Evolutionary conservation across 1,284 basidiomycete species (phyloP), one percentile per base, ranked within the genome.

Genomic region (Microbotryum lychnidis-dioicae): DNA sequence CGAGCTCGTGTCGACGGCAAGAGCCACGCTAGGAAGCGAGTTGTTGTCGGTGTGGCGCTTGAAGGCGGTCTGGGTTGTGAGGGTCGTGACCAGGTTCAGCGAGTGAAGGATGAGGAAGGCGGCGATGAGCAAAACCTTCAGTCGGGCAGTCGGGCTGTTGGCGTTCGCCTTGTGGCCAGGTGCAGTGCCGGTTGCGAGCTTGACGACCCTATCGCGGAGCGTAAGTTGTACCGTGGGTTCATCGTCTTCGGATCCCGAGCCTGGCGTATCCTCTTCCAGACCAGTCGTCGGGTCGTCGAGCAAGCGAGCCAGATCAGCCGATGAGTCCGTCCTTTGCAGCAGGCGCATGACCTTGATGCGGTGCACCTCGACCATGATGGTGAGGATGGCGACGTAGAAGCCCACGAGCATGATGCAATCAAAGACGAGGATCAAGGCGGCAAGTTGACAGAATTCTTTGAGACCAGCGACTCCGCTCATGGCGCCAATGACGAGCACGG

Each of bases 391-490:
- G 1, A 89, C 82, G 74, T 93, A 89, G 77, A 97, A 96, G 0
- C 90, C 90, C 75, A 88, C 88, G 66, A 97, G 83, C 75, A 92
- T 82, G 55, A 91, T 73, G 75, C 91, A 96, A 75, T 98, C 94
- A 59, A 91, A 82, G 12, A 82, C 81, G 58, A 98, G 80, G 58
- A 91, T 83, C 44, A 97, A 76, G 1, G 91, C 91, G 2, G 91
- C 93, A 18, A 98, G 83, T 37, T 91, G 88, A 75, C 94, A 98
- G 72, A 97, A 96, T 76, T 98, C 93, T 69, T 84, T 86, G 56
- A 98, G 79, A 7, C 96, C 96, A 37, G 87, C 86, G 37, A 97
- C 90, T 57, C 86, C 86, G 68, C 86, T 87, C 70, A 87, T 85
- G 2, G 91, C 91, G 25, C 94, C 94, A 27, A 93, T 81, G 44